Conservation (phyloP, 2,329 filamentous ascomycete species). For the Diaporthe caulivora region DNA sequence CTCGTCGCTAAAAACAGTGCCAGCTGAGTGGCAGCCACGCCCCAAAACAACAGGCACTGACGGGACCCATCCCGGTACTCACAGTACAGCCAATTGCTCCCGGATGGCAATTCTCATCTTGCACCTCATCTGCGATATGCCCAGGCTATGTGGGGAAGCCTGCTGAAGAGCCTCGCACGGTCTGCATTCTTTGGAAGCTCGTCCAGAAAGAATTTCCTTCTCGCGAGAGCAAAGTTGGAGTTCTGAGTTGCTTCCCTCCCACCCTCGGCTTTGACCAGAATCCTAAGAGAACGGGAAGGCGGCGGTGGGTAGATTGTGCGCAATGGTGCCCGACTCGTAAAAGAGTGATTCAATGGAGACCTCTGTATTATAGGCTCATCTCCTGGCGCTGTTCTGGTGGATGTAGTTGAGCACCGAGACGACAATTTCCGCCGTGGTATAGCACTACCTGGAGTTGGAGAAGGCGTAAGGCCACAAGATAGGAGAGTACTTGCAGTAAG, state of each 20-base stretch:
- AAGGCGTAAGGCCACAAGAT: background rate
- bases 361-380: background rate
- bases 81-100: conserved; percentile 83
- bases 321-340: background rate
- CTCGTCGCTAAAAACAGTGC: background rate
- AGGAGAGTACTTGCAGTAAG: background rate
- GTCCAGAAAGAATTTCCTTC: background rate
- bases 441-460: background rate
- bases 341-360: background rate
- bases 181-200: conserved; percentile 47
- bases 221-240: background rate
- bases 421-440: background rate
- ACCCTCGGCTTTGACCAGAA: background rate
- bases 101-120: conserved; percentile 89
- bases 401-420: background rate
- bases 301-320: background rate
- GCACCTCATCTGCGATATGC: conserved; percentile 35
- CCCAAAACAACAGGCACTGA: too few species aligned
- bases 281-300: background rate
- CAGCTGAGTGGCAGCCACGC: background rate
- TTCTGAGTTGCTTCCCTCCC: background rate
- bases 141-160: conserved; percentile 48
- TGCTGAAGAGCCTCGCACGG: conserved; percentile 41
- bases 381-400: background rate
- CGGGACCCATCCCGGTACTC: background rate